Evolutionary conservation across 257 asterid genomes (phyloP), one percentile per base, ranked within the genome.

Genomic region (Knoxia roxburghii): DNA sequence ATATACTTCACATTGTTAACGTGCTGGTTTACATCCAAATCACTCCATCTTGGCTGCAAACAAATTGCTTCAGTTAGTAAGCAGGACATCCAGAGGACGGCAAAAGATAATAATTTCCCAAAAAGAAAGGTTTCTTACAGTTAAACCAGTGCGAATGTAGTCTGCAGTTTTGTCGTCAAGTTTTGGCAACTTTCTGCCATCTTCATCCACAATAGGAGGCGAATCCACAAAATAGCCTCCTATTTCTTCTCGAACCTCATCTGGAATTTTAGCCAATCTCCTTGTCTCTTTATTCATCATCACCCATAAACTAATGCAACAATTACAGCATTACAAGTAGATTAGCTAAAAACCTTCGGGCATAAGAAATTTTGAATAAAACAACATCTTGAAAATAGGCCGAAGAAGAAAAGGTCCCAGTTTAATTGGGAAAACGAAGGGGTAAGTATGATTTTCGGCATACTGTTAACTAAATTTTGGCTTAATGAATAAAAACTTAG

Each of bases 281-380:
- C 99, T 83, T 0, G 99, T 94, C 81, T 85, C 91, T 82, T 90
- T 88, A 79, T 90, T 94, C 99, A 94, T 94, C 99, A 94, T 90
- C 68, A 90, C 97, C 95, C 91, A 90, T 26, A 79, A 24, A 81
- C 97, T 94, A 85, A 61, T 59, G 39, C 53, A 54, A 32, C 14
- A 59, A 50, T 46, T 59, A 57, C 67, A 69, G 53, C 54, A 68
- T 43, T 12, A 66, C 79, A 59, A 72, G 63, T 35, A 32, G 74
- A 68, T 61, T 23, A 46, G 29, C 33, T 59, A 6, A 21, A 37
- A 60, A 60, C 12, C 33, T 10, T n/a, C 11, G 33, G 43, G 26
- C 1, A 35, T 14, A 30, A 70, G 32, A 24, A 40, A 26, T 33
- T 24, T 18, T 30, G 7, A 58, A 26, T 26, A 45, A 6, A 55